These are phyloP conservation scores for Nakazawaea wyomingensis DNA, from an alignment of 805 yeast species.

Conservation along the genomic window DNA sequence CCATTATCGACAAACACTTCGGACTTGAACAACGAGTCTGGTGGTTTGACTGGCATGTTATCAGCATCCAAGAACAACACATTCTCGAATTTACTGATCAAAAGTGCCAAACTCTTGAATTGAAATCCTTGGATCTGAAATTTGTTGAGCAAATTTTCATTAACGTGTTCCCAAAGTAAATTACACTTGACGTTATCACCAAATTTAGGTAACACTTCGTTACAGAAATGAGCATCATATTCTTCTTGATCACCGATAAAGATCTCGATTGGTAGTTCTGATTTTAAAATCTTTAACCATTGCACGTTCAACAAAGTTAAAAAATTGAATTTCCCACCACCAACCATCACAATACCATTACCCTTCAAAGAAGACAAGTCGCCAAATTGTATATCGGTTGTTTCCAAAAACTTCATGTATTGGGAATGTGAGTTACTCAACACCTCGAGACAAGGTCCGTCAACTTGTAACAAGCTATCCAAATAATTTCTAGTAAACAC, in stretches of 20 bases:
- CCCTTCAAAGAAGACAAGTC: slow-evolving; percentile 20
- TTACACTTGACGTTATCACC: slow-evolving; percentile 39
- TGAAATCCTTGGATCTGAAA: slow-evolving; percentile 41
- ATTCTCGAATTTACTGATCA: slow-evolving; percentile 41
- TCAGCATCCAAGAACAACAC: slow-evolving; percentile 48
- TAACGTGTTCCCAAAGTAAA: slow-evolving; percentile 29
- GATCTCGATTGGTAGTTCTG: slow-evolving; percentile 45
- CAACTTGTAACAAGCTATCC: slow-evolving; percentile 35
- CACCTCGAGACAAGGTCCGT: slow-evolving; percentile 27
- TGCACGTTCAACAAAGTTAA: slow-evolving; percentile 42
- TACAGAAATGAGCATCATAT: slow-evolving; percentile 44
- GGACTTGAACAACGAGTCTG: slow-evolving; percentile 42
- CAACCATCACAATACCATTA: slow-evolving; percentile 45
- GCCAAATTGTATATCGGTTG: slow-evolving; percentile 33
- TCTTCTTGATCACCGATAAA: slow-evolving; percentile 39
- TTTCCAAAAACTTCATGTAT: slow-evolving; percentile 28
- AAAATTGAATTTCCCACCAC: slow-evolving; percentile 50
- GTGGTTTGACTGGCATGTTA: slow-evolving; percentile 37
- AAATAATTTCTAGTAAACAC: slow-evolving; percentile 42
- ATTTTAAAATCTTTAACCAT: slow-evolving; percentile 39
- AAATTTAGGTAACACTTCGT: slow-evolving; percentile 31
- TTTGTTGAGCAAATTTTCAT: slow-evolving; percentile 20
- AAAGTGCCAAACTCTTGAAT: slow-evolving; percentile 44
- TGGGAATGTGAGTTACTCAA: slow-evolving; percentile 34
- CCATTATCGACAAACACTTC: slow-evolving; percentile 36